These are phyloP conservation scores for Chamaecrista fasciculata DNA, from an alignment of 306 rosid species.

Conservation along the genomic window DNA sequence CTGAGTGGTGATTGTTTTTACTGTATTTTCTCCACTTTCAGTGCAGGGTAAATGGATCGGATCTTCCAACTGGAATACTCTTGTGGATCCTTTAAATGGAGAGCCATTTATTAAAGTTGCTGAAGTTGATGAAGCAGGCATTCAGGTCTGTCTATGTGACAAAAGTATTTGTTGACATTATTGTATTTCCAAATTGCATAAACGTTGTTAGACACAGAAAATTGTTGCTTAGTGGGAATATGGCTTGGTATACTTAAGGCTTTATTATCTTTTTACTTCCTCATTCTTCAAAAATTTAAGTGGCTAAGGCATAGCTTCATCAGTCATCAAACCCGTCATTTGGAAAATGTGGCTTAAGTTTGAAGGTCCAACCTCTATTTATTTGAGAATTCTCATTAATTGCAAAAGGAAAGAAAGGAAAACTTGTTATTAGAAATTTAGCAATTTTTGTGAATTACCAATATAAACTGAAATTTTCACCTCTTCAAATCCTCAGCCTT, in stretches of 20 bases:
- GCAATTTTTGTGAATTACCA: neutral
- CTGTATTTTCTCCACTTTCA: constrained; percentile 41
- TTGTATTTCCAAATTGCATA: constrained; percentile 20
- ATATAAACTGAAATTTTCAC: constrained; percentile 20
- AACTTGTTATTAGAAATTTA: constrained; percentile 25
- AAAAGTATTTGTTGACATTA: neutral
- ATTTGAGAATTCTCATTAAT: constrained; percentile 20
- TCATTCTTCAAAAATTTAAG: constrained; percentile 16
- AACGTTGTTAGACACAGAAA: constrained; percentile 3
- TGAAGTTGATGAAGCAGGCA: constrained; percentile 76
- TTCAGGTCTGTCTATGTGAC: constrained; percentile 55
- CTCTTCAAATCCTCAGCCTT: constrained; percentile 60
- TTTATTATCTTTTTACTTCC: constrained; percentile 4
- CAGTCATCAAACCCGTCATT: constrained; percentile 1
- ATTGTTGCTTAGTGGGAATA: neutral
- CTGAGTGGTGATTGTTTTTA: constrained; percentile 21
- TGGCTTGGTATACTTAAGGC: constrained; percentile 4
- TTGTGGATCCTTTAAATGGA: constrained; percentile 92
- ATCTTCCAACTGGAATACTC: constrained; percentile 59
- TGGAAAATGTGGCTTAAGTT: constrained; percentile 11
- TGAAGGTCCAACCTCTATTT: constrained; percentile 3
- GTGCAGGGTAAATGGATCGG: constrained; percentile 93
- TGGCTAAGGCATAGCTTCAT: constrained; percentile 11
- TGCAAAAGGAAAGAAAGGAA: constrained; percentile 3
- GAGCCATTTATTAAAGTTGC: constrained; percentile 88